Evolutionary conservation across 2,329 filamentous ascomycete genomes (phyloP).

Genomic region (Incumbomyces lentus): DNA sequence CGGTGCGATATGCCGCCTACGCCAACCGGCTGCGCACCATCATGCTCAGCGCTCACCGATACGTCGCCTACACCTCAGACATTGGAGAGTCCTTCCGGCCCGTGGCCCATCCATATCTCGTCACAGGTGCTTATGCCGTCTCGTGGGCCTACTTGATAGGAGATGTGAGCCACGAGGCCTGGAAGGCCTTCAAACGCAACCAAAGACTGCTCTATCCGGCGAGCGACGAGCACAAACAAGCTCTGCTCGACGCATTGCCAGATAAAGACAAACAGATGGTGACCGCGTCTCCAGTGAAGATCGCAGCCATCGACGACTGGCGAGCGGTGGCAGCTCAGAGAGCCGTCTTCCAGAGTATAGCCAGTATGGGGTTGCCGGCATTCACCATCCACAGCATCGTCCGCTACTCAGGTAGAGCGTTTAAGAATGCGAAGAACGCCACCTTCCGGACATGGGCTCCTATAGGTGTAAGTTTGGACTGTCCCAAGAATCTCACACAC

Average conservation of each 20-base stretch:
- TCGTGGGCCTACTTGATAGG: constrained; percentile 89
- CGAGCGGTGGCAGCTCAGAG: constrained; percentile 83
- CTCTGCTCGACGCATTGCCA: not conserved
- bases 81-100: constrained; percentile 95
- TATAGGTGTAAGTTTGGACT: constrained; percentile 60
- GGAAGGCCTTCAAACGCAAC: constrained; percentile 87
- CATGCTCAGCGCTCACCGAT: constrained; percentile 80
- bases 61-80: constrained; percentile 93
- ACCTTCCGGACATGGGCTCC: constrained; percentile 74
- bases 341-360: constrained; percentile 79
- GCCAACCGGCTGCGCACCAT: constrained; percentile 76
- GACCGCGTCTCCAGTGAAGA: constrained; percentile 30
- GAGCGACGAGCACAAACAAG: constrained; percentile 30
- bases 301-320: constrained; percentile 77
- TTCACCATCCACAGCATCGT: constrained; percentile 93
- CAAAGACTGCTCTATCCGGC: constrained; percentile 63
- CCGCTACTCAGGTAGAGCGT: constrained; percentile 71
- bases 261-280: not conserved
- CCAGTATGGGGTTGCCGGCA: constrained; percentile 86
- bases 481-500: too few relatives aligned
- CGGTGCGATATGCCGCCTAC: constrained; percentile 86
- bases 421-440: constrained; percentile 72
- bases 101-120: constrained; percentile 72
- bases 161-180: constrained; percentile 86
- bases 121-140: constrained; percentile 75